Base-by-base conservation (phyloP, 495 filamentous ascomycete species). In the Barbatosphaeria neglecta region DNA sequence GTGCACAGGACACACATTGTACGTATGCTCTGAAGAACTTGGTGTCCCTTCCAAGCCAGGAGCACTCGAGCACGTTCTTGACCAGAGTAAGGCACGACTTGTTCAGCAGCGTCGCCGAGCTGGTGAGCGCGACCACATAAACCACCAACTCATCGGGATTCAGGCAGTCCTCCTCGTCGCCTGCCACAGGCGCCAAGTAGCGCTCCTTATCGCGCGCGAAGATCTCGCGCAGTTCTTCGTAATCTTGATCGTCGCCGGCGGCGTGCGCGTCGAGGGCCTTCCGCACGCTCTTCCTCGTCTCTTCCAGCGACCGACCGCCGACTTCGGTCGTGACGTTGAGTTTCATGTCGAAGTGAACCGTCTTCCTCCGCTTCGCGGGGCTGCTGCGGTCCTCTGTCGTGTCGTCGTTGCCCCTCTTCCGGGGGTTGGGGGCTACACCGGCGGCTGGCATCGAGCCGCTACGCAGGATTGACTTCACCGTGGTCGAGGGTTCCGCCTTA, bases 11-110 rank as follows among this genome's bases (percentile, higher is more conserved):
- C 31, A n/a, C 16, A 6, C 31, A 86, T 43, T 85, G 76, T 41
- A 84, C 77, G 63, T 84, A 97, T 2, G 85, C 71, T 48, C 78
- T 79, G 33, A 89, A 74, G 63, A 93, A 96, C 4, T 73, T 66
- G 47, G 89, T 81, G 55, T 90, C 85, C 42, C 88, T 75, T 9
- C 84, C 87, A 37, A 95, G 74, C 92, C 92, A 99, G 31, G 80
- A 70, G 60, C 80, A 86, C 48, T 75, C 67, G 25, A 96, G 65
- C 9, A 94, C 69, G 19, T 80, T 80, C 50, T 77, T 69, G 31
- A 95, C 79, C 25, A 99, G 65, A 2, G 80, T 79, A 17, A 78
- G 76, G 64, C 86, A 95, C 40, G 76, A 76, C 53, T 77, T 80
- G 50, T 82, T 67, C 22, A 99, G 68, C 19, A 78, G 63, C 19